phyloP scores from a whole-genome alignment of 1,284 basidiomycete species.

The Coniferiporia sulphurascens region DNA sequence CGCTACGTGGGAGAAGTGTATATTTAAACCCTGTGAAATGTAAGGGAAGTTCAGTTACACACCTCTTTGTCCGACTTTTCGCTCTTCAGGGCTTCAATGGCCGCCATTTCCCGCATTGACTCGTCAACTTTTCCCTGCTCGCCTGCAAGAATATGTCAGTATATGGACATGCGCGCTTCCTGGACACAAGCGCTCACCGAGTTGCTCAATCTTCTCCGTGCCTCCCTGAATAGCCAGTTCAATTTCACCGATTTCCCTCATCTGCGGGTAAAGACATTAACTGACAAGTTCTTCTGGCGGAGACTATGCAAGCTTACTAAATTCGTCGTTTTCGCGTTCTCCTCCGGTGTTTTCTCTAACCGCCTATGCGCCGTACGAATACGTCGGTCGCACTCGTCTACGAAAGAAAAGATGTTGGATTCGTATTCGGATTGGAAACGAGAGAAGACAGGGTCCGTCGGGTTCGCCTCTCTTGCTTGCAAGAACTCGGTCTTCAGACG shows the following conservation, averaged over 20 bases:
- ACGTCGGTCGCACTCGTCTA: constrained; percentile 96
- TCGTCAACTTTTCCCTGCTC: constrained; percentile 98
- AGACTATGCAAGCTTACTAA: constrained; percentile 51
- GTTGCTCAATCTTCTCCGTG: constrained; percentile 94
- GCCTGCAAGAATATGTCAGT: constrained; percentile 41
- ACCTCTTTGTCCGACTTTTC: constrained; percentile 97
- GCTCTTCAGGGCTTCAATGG: constrained; percentile 95
- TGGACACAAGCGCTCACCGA: constrained; percentile 52
- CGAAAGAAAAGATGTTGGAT: constrained; percentile 90
- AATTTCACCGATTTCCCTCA: constrained; percentile 99
- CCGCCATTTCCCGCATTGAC: constrained; percentile 94
- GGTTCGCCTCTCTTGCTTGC: constrained; percentile 69
- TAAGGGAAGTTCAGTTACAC: constrained; percentile 23
- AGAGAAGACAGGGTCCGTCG: constrained; percentile 74
- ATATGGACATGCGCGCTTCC: constrained; percentile 4
- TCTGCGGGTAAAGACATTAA: constrained; percentile 42
- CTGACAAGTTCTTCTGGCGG: background rate
- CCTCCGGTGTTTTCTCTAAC: constrained; percentile 98
- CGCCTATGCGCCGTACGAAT: constrained; percentile 92
- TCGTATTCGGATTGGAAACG: constrained; percentile 94
- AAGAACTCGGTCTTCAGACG: constrained; percentile 90
- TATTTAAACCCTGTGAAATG: constrained; percentile 8
- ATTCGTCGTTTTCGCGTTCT: constrained; percentile 98
- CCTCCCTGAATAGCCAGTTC: constrained; percentile 97
- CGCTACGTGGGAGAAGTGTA: constrained; percentile 42